A percentile compares a stretch with the other conserved stretches of the same genome.
These are phyloP conservation scores for Boletus rubropictus DNA, from an alignment of 768 basidiomycete species.

Conservation along the genomic window DNA sequence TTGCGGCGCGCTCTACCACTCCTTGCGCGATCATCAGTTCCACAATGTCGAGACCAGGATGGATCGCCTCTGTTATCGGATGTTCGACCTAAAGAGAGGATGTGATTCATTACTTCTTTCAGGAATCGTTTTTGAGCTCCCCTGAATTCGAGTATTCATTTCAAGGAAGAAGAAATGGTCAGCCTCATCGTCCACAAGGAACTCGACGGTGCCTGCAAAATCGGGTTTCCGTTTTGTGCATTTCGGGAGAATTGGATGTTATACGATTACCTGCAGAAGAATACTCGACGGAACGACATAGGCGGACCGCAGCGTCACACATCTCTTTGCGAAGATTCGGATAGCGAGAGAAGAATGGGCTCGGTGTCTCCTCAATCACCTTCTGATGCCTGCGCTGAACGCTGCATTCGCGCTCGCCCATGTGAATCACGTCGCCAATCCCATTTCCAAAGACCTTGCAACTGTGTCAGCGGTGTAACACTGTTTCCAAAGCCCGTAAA, in stretches of 20 bases:
- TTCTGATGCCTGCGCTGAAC: constrained; percentile 68
- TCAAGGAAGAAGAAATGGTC: constrained; percentile 62
- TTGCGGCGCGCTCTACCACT: constrained; percentile 30
- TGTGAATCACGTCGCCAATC: constrained; percentile 48
- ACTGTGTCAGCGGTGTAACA: constrained; percentile 3
- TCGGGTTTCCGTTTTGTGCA: not conserved
- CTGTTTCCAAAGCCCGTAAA: not conserved
- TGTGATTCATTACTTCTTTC: not conserved
- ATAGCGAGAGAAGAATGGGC: constrained; percentile 46
- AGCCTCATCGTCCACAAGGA: constrained; percentile 50
- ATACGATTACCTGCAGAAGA: constrained; percentile 46
- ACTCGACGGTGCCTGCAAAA: constrained; percentile 57
- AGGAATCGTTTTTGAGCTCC: constrained; percentile 5
- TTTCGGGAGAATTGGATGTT: not conserved
- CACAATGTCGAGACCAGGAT: constrained; percentile 56
- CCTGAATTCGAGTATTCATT: constrained; percentile 66
- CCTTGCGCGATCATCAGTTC: constrained; percentile 61
- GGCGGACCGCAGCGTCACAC: constrained; percentile 46
- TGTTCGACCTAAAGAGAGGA: constrained; percentile 54
- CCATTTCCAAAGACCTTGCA: constrained; percentile 65
- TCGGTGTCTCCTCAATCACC: constrained; percentile 64
- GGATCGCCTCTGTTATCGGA: constrained; percentile 52
- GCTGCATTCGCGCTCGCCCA: constrained; percentile 69
- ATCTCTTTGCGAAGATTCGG: constrained; percentile 43
- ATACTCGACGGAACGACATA: constrained; percentile 49